Conservation (phyloP, 2,329 filamentous ascomycete species). For the Didymella sp. region DNA sequence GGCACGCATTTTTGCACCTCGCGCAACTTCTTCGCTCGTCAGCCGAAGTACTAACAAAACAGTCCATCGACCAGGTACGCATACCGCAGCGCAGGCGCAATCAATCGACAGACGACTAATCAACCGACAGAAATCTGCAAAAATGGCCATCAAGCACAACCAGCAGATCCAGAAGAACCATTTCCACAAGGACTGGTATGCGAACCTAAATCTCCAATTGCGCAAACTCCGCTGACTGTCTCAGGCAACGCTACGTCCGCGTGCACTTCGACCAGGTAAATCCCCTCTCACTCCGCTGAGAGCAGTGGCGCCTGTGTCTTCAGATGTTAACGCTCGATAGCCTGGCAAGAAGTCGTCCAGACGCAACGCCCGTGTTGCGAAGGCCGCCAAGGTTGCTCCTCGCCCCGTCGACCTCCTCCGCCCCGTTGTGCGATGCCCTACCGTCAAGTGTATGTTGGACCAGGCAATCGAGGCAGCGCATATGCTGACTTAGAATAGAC, state of each 20-base stretch:
- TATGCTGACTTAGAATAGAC: constrained; percentile 55
- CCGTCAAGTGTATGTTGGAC: constrained; percentile 72
- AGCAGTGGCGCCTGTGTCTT: constrained; percentile 59
- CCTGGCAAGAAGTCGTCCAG: constrained; percentile 95
- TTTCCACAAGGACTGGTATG: constrained; percentile 67
- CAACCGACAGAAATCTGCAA: constrained; percentile 36
- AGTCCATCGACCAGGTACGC: constrained; percentile 44
- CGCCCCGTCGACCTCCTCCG: constrained; percentile 96
- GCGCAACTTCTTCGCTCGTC: constrained; percentile 23
- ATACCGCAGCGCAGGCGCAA: constrained; percentile 7
- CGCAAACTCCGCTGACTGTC: constrained; percentile 29
- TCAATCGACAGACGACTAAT: constrained; percentile 20
- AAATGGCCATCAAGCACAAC: constrained; percentile 97
- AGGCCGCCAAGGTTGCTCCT: constrained; percentile 94
- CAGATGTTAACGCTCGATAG: constrained; percentile 60
- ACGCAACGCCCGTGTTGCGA: constrained; percentile 87
- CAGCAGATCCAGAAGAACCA: constrained; percentile 96
- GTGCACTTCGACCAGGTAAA: constrained; percentile 99
- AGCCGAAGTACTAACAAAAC: constrained; percentile 44
- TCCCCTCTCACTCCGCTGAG: constrained; percentile 60
- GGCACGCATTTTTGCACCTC: constrained; percentile 18
- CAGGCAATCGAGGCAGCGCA: background rate
- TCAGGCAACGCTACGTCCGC: constrained; percentile 93
- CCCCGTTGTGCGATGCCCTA: constrained; percentile 96
- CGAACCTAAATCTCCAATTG: constrained; percentile 15